These are phyloP conservation scores for Lodderomyces jiufengensis DNA, from an alignment of 1,139 yeast genomes.

Conservation along the genomic window DNA sequence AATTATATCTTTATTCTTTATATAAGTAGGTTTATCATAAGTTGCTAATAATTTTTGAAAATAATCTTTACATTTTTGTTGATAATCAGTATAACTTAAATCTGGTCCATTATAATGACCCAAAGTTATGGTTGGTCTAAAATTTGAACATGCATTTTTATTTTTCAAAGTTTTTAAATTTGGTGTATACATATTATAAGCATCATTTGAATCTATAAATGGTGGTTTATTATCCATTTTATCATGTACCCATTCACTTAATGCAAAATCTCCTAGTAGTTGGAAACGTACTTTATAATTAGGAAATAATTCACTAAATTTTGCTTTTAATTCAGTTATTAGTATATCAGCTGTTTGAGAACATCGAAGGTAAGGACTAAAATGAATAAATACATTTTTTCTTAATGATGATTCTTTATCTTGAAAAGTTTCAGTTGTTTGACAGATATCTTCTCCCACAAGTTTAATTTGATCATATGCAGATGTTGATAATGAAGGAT, in stretches of 20 bases:
- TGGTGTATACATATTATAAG: conserved; percentile 48
- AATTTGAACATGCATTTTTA: conserved; percentile 36
- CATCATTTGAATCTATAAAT: conserved; percentile 43
- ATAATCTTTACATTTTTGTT: conserved; percentile 38
- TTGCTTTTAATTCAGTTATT: conserved; percentile 27
- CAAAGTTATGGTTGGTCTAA: conserved; percentile 44
- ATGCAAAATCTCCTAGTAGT: conserved; percentile 44
- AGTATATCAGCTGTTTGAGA: conserved; percentile 45
- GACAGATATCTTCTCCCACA: conserved; percentile 30
- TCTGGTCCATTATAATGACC: conserved; percentile 49
- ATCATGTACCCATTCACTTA: conserved; percentile 49
- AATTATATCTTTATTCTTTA: conserved; percentile 35
- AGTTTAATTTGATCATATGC: conserved; percentile 30
- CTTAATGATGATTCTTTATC: conserved; percentile 17
- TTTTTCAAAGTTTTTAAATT: conserved; percentile 37
- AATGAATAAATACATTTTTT: conserved; percentile 41
- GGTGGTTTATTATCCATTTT: conserved; percentile 45
- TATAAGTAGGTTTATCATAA: conserved; percentile 37
- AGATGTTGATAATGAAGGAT: conserved; percentile 35
- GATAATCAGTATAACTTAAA: conserved; percentile 41
- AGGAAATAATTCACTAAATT: conserved; percentile 25
- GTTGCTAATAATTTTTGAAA: conserved; percentile 44
- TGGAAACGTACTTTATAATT: conserved; percentile 37
- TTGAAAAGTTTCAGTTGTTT: conserved; percentile 24
- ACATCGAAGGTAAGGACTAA: conserved; percentile 44